phyloP scores from a whole-genome alignment of 352 stramenopile species.

The Pelagophyceae sp. region DNA sequence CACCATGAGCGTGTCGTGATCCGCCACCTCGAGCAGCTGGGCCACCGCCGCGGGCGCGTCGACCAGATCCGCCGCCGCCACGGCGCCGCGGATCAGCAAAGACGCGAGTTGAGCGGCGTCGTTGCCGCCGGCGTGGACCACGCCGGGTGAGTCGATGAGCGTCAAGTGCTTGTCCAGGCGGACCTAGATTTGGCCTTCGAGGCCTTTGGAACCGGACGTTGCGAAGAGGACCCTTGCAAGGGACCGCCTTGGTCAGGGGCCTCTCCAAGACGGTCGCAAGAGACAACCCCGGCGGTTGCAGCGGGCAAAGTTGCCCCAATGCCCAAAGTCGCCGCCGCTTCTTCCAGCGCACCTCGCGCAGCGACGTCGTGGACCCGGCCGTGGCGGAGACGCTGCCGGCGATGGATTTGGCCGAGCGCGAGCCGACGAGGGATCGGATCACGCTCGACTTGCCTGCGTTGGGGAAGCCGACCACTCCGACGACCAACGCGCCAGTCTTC shows the following conservation, averaged over 20 bases:
- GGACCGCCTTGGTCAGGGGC: too few species aligned
- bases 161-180: conserved; percentile 95
- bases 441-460: conserved; percentile 88
- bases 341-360: conserved; percentile 97
- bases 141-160: conserved; percentile 91
- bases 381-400: conserved; percentile 85
- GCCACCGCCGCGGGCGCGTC: conserved; percentile 84
- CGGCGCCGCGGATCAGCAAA: conserved; percentile 84
- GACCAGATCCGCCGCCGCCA: conserved; percentile 86
- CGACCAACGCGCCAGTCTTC: conserved; percentile 58
- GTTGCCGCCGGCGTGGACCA: conserved; percentile 88
- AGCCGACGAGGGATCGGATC: conserved; percentile 82
- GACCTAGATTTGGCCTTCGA: too few species aligned
- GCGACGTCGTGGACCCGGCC: conserved; percentile 89
- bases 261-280: too few species aligned
- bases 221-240: too few species aligned
- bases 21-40: conserved; percentile 81
- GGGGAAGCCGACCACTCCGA: conserved; percentile 96
- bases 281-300: too few species aligned
- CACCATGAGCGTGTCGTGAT: conserved; percentile 75
- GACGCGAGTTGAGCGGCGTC: conserved; percentile 33
- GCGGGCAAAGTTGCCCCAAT: too few species aligned
- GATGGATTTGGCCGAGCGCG: conserved; percentile 50
- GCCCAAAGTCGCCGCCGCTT: too few species aligned
- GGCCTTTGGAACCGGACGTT: too few species aligned